phyloP scores from a whole-genome alignment of 1,139 yeast genomes.

The Candida pseudocylindracea region DNA sequence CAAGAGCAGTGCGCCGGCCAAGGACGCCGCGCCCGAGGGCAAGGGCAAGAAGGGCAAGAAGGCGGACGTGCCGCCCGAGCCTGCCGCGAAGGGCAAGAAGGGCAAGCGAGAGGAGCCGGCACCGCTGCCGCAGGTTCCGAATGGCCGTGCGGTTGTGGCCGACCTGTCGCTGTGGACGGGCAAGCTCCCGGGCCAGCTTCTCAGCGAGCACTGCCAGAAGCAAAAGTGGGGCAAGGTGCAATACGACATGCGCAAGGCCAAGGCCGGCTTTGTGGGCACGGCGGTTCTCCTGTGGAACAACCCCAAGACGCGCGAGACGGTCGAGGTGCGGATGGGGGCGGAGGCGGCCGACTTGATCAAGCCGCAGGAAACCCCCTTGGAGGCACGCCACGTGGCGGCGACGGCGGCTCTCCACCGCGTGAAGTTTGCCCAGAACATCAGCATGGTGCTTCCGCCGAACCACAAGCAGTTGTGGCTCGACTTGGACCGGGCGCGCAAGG shows the following conservation, averaged over 20 bases:
- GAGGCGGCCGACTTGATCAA: conserved; percentile 20
- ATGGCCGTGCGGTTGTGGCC: no score
- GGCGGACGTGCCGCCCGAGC: no score
- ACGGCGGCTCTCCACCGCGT: conserved; percentile 69
- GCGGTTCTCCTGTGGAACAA: conserved; percentile 48
- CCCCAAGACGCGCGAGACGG: conserved; percentile 55
- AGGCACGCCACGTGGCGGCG: conserved; percentile 81
- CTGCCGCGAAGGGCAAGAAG: no score
- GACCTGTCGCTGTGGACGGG: no score
- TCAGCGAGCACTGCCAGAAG: conserved; percentile 77
- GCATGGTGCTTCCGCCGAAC: conserved; percentile 68
- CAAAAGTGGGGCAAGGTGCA: conserved; percentile 77
- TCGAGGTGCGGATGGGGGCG: conserved; percentile 39
- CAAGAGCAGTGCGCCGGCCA: no score
- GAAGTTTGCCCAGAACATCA: conserved; percentile 60
- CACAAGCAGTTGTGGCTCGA: conserved; percentile 64
- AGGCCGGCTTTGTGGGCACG: conserved; percentile 36
- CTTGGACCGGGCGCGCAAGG: conserved; percentile 34
- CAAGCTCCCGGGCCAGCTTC: conserved; percentile 2
- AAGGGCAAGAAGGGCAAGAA: no score
- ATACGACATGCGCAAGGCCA: conserved; percentile 37
- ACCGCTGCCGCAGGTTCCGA: no score
- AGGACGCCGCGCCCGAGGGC: no score
- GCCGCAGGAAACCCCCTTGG: conserved; percentile 65
- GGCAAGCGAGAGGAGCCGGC: no score